Evolutionary conservation across 2,329 filamentous ascomycete genomes (phyloP), one percentile per base, ranked within the genome.

Genomic region (Fusarium tanahbumbuense): DNA sequence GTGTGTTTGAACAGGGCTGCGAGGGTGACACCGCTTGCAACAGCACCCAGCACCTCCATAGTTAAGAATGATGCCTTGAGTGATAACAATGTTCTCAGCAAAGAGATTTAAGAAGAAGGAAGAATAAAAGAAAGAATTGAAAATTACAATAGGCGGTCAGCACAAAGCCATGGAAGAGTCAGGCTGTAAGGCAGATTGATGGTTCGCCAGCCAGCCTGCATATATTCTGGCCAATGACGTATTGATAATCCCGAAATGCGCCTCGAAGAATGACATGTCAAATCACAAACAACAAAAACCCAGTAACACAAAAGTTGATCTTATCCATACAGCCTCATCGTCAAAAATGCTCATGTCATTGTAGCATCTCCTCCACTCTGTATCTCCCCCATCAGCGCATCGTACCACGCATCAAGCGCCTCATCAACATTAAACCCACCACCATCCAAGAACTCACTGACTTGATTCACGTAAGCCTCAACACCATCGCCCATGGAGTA

Each of bases 361-460:
- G 30, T 32, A 5, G 30, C 8, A 16, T 34, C 30, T 2, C 30
- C 30, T 0, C 34, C 20, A 7, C 22, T 62, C 2, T 62, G 56
- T 32, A 62, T 34, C 2, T 61, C 60, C 0, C 60, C 60, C 60
- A 62, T 54, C 18, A 62, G 10, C 4, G 56, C 46, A 28, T 54
- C 60, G 0, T 62, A 62, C 60, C 60, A 62, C 0, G 60, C 46
- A 25, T 62, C 60, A 12, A 62, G 60, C 15, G 60, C 56, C 15
- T 62, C 60, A 5, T 62, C 60, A 13, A 53, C 25, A 18, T 53
- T 62, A 0, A 62, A 53, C 1, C 59, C 46, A 6, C 56, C 59
- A 0, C 59, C 46, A 15, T 62, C 59, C 5, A 62, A 6, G 1
- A 60, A 46, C 4, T 62, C 56, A 18, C 34, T 41, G 7, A 62